Percentiles rank a stretch among this genome's conserved stretches.
Evolutionary conservation across 768 basidiomycete species (phyloP).

Genomic region (Lyophyllum decastes): DNA sequence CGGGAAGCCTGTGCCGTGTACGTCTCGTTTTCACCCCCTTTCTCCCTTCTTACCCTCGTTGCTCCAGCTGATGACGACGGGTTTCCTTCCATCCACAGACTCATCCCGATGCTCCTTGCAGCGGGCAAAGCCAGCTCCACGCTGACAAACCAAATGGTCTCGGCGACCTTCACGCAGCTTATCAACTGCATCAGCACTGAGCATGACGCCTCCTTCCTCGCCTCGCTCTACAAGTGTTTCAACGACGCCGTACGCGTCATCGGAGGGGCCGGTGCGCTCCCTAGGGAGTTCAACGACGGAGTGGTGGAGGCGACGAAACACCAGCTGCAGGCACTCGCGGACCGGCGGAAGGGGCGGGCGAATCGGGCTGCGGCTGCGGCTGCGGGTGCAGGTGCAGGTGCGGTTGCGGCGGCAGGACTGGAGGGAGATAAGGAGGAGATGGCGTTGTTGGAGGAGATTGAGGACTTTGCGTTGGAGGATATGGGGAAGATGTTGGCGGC

Average conservation of each 20-base stretch:
- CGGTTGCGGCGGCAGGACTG: constrained; percentile 7
- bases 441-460: constrained; percentile 76
- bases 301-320: constrained; percentile 71
- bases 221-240: constrained; percentile 74
- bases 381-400: too few species aligned
- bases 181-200: constrained; percentile 67
- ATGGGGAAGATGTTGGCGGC: constrained; percentile 63
- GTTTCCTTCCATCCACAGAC: constrained; percentile 41
- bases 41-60: not conserved
- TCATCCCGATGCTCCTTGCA: constrained; percentile 69
- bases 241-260: constrained; percentile 61
- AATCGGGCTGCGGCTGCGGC: constrained; percentile 26
- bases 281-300: constrained; percentile 52
- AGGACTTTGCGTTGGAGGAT: constrained; percentile 80
- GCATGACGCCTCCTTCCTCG: constrained; percentile 73
- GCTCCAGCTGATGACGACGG: not conserved
- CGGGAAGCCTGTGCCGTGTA: constrained; percentile 78
- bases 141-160: constrained; percentile 67
- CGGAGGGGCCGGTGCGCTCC: constrained; percentile 53
- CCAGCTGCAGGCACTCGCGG: constrained; percentile 70
- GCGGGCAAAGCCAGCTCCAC: constrained; percentile 68
- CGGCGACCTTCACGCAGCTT: constrained; percentile 66
- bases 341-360: constrained; percentile 60
- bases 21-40: constrained; percentile 31
- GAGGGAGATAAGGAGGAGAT: constrained; percentile 65